Conservation (phyloP, 225 moss, liverwort and hornwort species). For the Marchantia paleacea region DNA sequence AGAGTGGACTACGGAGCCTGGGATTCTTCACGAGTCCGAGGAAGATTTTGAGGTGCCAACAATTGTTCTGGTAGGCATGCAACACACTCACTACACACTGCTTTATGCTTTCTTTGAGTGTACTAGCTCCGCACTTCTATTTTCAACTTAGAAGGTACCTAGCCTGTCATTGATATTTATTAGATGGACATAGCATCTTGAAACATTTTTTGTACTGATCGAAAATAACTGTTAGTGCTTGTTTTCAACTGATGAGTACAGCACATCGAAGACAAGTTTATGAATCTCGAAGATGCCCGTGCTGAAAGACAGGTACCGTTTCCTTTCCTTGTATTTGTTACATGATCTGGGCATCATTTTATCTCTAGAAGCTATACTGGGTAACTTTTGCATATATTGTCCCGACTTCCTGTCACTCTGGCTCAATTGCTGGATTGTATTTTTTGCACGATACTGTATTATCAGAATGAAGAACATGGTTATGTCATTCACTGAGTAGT, state of each 20-base stretch:
- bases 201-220: background rate
- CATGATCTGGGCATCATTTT: background rate
- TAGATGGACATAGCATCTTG: background rate
- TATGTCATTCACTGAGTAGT: background rate
- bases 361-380: too few relatives aligned
- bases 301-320: constrained; percentile 78
- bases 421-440: too few relatives aligned
- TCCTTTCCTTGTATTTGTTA: background rate
- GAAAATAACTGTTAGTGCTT: background rate
- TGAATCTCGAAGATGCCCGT: constrained; percentile 71
- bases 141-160: too few relatives aligned
- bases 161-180: background rate
- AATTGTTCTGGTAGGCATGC: constrained; percentile 64
- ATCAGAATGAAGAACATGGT: too few relatives aligned
- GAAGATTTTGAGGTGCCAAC: constrained; percentile 73
- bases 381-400: too few relatives aligned
- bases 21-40: constrained; percentile 45
- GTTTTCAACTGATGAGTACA: constrained; percentile 6
- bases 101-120: background rate
- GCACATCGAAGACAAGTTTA: constrained; percentile 55
- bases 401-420: too few relatives aligned
- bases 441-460: too few relatives aligned
- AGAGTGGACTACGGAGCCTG: constrained; percentile 39
- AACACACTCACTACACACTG: background rate
- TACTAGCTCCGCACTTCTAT: background rate